Base-by-base conservation (phyloP, 139 green algal genomes). In the Auxenochlorella pyrenoidosa region DNA sequence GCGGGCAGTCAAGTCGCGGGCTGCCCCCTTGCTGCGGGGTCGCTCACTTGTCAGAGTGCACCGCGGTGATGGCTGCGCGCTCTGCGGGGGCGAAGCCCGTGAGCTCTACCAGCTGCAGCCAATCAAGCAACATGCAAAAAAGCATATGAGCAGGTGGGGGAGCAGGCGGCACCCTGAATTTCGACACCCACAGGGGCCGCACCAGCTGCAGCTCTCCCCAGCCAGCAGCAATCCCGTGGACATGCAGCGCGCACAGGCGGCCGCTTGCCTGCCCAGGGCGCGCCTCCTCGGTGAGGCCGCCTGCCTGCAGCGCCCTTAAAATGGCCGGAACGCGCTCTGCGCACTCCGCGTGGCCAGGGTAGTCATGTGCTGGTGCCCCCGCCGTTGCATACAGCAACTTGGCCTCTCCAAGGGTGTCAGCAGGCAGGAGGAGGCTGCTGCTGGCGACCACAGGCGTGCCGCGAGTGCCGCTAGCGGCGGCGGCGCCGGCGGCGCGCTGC, bases 341-440 rank as follows among this genome's bases (percentile, higher is more conserved):
- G 22, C 88, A 94, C 86, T 97, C 94, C 0, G 93, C 84, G 70
- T 97, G 94, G 24, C 90, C 90, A 24, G 86, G 88, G 34, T 72
- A 86, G 76, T 93, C 86, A 77, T 94, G 91, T 21, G 43, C 38
- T 24, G 84, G 44, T 22, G 85, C 88, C 3, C 72, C 82, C 5
- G 83, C 60, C 15, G 63, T 83, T 5, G 76, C 89, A 28, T 88
- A 92, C 41, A 91, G 34, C 34, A 91, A 47, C 34, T 47, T 44
- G 2, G 85, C 79, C 1, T 21, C 18, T 12, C 26, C 8, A 12
- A 89, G 44, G 28, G 66, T 32, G 12, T 44, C 19, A 0, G 66
- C 34, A 21, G 85, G 85, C 66, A 89, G 71, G 28, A 87, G 83
- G 5, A 82, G 41, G 40, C 34, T 47, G 40, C 34, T 47, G 38